Evolutionary conservation across 768 basidiomycete genomes (phyloP).

Genomic region (Rhodotorula kratochvilovae): DNA sequence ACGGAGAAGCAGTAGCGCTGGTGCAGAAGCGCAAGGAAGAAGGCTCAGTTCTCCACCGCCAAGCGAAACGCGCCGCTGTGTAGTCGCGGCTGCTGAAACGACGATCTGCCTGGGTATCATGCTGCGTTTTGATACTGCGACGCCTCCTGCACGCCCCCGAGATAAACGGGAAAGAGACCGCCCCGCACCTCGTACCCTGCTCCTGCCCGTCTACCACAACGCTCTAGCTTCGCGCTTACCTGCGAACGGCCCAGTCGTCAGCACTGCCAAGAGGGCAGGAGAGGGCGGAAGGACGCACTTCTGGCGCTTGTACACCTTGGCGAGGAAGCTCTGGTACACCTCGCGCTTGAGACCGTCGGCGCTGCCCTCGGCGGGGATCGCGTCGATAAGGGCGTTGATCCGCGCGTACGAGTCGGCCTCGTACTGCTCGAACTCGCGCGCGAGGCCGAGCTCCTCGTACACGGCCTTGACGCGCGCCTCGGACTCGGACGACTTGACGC

Average conservation of each 20-base stretch:
- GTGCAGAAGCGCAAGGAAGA: too few species aligned
- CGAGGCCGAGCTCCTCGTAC: conserved; percentile 61
- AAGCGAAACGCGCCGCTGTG: too few species aligned
- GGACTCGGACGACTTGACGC: conserved; percentile 56
- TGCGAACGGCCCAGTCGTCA: not conserved
- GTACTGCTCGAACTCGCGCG: conserved; percentile 66
- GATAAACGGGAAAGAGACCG: too few species aligned
- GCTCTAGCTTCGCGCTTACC: too few species aligned
- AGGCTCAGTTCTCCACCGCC: too few species aligned
- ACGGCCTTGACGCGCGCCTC: conserved; percentile 65
- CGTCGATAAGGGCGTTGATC: conserved; percentile 65
- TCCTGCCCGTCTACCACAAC: too few species aligned
- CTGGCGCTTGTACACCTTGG: conserved; percentile 61
- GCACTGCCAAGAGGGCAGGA: not conserved
- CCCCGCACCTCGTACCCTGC: too few species aligned
- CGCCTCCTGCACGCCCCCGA: too few species aligned
- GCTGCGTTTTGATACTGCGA: too few species aligned
- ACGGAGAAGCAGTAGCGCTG: too few species aligned
- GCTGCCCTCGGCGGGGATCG: conserved; percentile 51
- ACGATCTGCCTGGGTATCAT: too few species aligned
- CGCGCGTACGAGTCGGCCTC: conserved; percentile 68
- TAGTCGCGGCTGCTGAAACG: too few species aligned
- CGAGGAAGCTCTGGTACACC: conserved; percentile 79
- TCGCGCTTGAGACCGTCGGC: conserved; percentile 55
- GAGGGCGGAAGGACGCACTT: not conserved